Percentiles rank a stretch among this genome's conserved stretches.
Conservation (phyloP, 2,329 filamentous ascomycete genomes). For the Stenocarpella maydis region DNA sequence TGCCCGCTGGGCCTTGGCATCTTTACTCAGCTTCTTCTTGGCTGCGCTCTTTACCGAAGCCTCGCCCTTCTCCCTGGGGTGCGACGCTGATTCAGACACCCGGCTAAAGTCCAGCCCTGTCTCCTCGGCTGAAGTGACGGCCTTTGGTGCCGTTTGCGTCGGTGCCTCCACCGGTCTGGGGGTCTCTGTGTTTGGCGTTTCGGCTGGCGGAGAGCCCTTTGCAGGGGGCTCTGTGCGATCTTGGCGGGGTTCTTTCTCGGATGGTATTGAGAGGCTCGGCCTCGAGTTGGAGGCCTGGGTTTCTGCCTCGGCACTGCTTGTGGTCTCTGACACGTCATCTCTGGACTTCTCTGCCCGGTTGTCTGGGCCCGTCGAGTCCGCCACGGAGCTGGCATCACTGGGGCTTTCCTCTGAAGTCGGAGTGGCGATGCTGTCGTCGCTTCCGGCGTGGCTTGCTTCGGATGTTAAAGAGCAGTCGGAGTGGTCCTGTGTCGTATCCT, state of each 20-base stretch:
- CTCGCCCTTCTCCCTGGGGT: neutral
- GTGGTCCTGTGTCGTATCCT: neutral
- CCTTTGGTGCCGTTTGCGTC: neutral
- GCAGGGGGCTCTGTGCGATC: neutral
- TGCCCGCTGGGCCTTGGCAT: constrained; percentile 7
- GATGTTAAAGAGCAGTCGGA: constrained; percentile 3
- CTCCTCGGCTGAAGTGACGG: neutral
- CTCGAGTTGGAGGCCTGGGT: neutral
- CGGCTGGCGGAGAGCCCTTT: neutral
- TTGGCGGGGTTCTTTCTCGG: neutral
- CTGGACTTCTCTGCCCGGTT: neutral
- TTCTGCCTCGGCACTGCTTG: neutral
- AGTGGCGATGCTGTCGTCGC: neutral
- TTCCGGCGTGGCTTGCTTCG: neutral
- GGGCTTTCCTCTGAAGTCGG: neutral
- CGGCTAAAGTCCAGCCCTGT: neutral
- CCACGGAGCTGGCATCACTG: neutral
- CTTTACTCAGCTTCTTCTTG: constrained; percentile 23
- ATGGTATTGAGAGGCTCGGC: neutral
- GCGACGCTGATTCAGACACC: constrained; percentile 13
- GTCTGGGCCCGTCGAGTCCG: neutral
- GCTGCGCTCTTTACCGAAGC: neutral
- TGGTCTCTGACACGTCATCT: neutral
- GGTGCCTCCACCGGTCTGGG: neutral
- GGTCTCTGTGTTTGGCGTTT: neutral